Base-by-base conservation (phyloP, 1,284 basidiomycete species). In the Trametes sp. region DNA sequence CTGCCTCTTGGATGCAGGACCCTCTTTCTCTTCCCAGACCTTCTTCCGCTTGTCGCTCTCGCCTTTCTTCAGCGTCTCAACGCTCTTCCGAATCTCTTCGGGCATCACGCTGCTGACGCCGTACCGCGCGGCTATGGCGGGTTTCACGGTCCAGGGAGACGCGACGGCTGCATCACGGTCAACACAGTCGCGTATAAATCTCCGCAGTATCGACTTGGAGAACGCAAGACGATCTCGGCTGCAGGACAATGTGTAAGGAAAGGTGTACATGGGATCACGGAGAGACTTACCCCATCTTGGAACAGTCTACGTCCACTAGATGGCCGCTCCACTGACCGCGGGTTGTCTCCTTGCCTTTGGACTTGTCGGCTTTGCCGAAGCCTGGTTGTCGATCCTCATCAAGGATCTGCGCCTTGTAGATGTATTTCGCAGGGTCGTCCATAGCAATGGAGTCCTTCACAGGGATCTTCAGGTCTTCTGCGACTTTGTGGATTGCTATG, bases 211-310 rank as follows among this genome's bases (percentile, higher is more conserved):
- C 16, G 96, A 95, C 76, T 98, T 98, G 46, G 95, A 97, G 78
- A 98, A 98, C 23, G 93, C 90, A 36, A 96, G 84, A 61, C 96
- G 93, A 76, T 99, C 97, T 64, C 97, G 94, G 73, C 94, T 96
- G 69, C 57, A 63, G 33, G 4, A 41, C 21, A 21, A 38, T n/a
- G 8, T 46, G 38, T 63, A 41, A 29, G 58, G 21, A 42, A 24
- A 23, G 23, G 49, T 26, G 13, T 28, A 48, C 4, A 28, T 11
- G 52, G 44, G 54, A 51, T 4, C 19, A 1, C 24, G 1, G 44
- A 38, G n/a, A 14, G 46, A 79, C 84, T 59, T 72, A 93, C 94
- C 92, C 93, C 84, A 96, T 90, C 69, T 85, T 84, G 60, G 84
- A 81, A 65, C 90, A 92, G 63, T 87, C 87, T 5, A 95, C 92